These are phyloP conservation scores for Skeletonema grethae DNA, from an alignment of 108 stramenopile genomes.

Conservation along the genomic window DNA sequence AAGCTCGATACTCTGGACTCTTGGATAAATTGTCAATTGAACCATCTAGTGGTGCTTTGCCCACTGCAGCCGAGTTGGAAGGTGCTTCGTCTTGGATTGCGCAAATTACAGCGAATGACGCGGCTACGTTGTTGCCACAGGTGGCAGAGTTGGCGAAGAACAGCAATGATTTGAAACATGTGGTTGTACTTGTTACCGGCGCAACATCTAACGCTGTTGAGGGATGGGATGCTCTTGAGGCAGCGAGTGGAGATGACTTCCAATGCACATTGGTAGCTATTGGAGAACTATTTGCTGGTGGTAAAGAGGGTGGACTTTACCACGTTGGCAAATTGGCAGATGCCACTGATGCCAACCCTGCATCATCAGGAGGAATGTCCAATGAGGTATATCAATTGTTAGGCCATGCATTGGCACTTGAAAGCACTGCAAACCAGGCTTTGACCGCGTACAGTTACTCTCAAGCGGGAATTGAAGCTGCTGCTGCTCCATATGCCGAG, in stretches of 20 bases:
- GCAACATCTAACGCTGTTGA: conserved; percentile 20
- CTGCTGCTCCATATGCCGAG: conserved; percentile 9
- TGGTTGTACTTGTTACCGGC: conserved; percentile 63
- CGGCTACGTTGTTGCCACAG: conserved; percentile 21
- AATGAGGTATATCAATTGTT: conserved; percentile 67
- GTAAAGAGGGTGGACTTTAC: conserved; percentile 65
- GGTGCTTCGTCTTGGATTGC: conserved; percentile 70
- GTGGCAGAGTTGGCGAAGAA: conserved; percentile 43
- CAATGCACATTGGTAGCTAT: conserved; percentile 72
- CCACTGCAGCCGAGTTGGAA: conserved; percentile 54
- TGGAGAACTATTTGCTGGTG: conserved; percentile 55
- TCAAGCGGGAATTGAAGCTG: conserved; percentile 6
- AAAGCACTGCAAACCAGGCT: conserved; percentile 49
- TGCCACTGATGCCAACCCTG: conserved; percentile 21
- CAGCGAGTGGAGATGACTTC: conserved; percentile 23
- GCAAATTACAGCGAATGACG: conserved; percentile 11
- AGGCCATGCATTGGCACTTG: conserved; percentile 74
- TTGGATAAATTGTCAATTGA: conserved; percentile 76
- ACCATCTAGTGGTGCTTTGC: conserved; percentile 26
- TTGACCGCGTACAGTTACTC: conserved; percentile 32
- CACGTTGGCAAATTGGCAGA: conserved; percentile 25
- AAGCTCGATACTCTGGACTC: conserved; percentile 85
- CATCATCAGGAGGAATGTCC: conserved; percentile 36
- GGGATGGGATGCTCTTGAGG: conserved; percentile 50
- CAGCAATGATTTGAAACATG: conserved; percentile 53